These are phyloP conservation scores for Pleurotus cornucopiae DNA, from an alignment of 768 basidiomycete species.

Conservation along the genomic window DNA sequence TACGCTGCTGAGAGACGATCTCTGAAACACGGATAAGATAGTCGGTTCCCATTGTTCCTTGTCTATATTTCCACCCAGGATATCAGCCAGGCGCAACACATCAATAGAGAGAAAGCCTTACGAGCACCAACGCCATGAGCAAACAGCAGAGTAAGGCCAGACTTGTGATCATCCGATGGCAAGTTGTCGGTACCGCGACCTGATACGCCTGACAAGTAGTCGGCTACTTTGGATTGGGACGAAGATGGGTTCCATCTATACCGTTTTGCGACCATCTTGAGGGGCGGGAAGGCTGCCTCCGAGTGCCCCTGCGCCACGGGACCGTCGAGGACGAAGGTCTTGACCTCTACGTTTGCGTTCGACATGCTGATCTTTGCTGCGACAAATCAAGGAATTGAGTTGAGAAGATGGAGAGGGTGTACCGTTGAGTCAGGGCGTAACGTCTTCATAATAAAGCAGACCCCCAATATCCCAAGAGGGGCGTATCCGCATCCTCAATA, in stretches of 20 bases:
- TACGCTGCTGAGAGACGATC: background rate
- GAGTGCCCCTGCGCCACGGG: background rate
- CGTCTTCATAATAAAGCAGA: too few relatives aligned
- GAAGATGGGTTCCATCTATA: background rate
- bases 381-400: too few relatives aligned
- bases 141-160: background rate
- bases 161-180: too few relatives aligned
- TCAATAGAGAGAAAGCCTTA: background rate
- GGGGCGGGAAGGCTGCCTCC: background rate
- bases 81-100: background rate
- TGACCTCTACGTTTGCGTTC: background rate
- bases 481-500: too few relatives aligned
- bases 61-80: conserved; percentile 25
- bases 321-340: background rate
- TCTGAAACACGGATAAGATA: conserved; percentile 31
- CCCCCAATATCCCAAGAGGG: too few relatives aligned
- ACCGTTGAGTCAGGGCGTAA: too few relatives aligned
- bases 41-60: conserved; percentile 55
- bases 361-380: too few relatives aligned
- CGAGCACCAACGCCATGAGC: conserved; percentile 4
- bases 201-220: background rate
- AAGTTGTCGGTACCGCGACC: background rate
- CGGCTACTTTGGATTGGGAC: background rate
- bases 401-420: too few relatives aligned
- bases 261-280: background rate